Percentiles rank a stretch among this genome's conserved stretches.
Conservation (phyloP, 345 rosid genomes). For the Citrus glauca region DNA sequence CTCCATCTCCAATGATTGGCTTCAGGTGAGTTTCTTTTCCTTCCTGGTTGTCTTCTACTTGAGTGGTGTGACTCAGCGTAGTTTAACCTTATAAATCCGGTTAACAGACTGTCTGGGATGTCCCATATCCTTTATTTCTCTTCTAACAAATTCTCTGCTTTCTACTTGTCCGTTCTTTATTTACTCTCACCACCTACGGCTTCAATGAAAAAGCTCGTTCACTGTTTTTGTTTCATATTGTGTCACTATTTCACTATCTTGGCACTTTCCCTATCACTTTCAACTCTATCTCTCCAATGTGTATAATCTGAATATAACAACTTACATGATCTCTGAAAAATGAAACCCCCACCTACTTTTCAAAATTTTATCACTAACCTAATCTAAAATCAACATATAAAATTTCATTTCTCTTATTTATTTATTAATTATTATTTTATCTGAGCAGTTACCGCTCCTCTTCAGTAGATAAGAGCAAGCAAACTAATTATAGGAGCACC, state of each 20-base stretch:
- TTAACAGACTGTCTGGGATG: neutral
- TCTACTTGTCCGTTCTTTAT: neutral
- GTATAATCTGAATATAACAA: too few species aligned
- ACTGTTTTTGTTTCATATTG: neutral
- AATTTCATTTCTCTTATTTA: neutral
- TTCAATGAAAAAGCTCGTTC: neutral
- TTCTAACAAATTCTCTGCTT: neutral
- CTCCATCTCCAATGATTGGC: constrained; percentile 1
- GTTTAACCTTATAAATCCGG: neutral
- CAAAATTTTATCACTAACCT: neutral
- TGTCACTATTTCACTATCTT: neutral
- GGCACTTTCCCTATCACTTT: too few species aligned
- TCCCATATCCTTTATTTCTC: neutral
- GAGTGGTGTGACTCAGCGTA: neutral
- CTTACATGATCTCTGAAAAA: too few species aligned
- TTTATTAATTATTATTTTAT: neutral
- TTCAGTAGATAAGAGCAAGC: too few species aligned
- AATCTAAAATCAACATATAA: neutral
- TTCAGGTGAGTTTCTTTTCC: constrained; percentile 14
- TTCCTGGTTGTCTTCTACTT: neutral
- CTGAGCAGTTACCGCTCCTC: neutral
- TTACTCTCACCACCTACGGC: neutral
- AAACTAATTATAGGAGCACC: neutral
- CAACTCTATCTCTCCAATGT: too few species aligned
- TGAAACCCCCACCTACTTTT: neutral